Conservation (phyloP, 768 basidiomycete genomes). For the Astraeus odoratus region DNA sequence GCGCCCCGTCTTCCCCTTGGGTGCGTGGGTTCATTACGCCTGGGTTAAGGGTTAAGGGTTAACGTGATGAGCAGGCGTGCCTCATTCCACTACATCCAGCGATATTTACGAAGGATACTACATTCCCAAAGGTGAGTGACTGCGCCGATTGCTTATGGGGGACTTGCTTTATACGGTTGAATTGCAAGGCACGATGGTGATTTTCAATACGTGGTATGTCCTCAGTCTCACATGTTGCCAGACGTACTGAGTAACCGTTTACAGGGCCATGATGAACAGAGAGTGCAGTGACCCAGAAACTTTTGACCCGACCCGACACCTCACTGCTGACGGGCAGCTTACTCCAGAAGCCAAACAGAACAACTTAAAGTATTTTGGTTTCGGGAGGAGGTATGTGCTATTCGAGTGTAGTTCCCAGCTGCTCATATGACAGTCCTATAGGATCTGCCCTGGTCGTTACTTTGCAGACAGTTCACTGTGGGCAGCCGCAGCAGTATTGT, state of each 20-base stretch:
- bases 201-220: constrained; percentile 1
- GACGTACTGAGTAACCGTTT: not conserved
- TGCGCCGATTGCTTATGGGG: too few species aligned
- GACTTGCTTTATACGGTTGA: not conserved
- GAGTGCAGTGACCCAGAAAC: not conserved
- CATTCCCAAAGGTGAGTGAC: constrained; percentile 13
- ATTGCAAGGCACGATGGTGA: not conserved
- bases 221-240: not conserved
- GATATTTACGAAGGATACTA: constrained; percentile 15
- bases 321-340: not conserved
- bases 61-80: not conserved
- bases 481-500: not conserved
- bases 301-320: constrained; percentile 1
- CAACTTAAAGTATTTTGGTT: not conserved
- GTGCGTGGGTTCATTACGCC: not conserved
- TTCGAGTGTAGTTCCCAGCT: too few species aligned
- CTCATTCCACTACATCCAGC: constrained; percentile 2
- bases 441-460: not conserved
- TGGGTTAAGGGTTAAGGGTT: constrained; percentile 2
- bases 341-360: not conserved
- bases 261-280: not conserved
- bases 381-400: constrained; percentile 1
- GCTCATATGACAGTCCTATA: not conserved
- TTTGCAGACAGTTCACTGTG: not conserved
- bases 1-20: constrained; percentile 9